Base-by-base conservation (phyloP, 345 rosid species). In the Lepidium africanum region DNA sequence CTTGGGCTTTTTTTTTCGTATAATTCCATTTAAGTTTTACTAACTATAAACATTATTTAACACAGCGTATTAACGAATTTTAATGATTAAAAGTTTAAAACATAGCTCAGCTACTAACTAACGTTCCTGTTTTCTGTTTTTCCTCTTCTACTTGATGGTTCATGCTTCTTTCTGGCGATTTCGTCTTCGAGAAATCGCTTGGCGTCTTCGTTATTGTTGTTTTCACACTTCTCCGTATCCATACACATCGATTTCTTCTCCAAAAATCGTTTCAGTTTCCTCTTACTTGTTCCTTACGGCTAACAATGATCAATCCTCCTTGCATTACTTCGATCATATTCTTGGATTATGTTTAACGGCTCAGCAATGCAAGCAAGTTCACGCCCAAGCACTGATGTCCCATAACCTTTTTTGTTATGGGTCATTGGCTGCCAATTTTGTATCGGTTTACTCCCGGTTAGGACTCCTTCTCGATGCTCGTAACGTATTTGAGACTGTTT, bases 401-500 rank as follows among this genome's bases (percentile, higher is more conserved):
- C 82, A 79, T 38, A 16, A 56, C 3, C 50, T 70, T 4, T 61
- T 41, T 70, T 9, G 59, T 33, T 79, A 84, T 8, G 85, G 78
- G 17, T 83, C 87, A 82, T 35, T 86, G 83, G 79, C 79, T n/a
- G 81, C 89, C n/a, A 78, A 82, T 49, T 6, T 85, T 19, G 58
- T 86, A 7, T 80, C 89, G 11, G 67, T 66, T 12, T 90, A 86
- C 68, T 67, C 82, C 39, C 77, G 80, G 14, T 80, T 78, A 3
- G 89, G 87, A 13, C 72, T 51, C 12, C 39, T 85, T 6, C 59
- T 19, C 25, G 63, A 73, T 65, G 89, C 90, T 3, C 80, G 74
- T 15, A 78, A 72, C n/a, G 84, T 84, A 35, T 87, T 89, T 10
- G 79, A 84, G 0, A 40, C 72, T 50, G 63, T 37, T 19, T 77